Evolutionary conservation across 495 filamentous ascomycete species (phyloP), one percentile per base, ranked within the genome.

Genomic region (Penicillium lividum): DNA sequence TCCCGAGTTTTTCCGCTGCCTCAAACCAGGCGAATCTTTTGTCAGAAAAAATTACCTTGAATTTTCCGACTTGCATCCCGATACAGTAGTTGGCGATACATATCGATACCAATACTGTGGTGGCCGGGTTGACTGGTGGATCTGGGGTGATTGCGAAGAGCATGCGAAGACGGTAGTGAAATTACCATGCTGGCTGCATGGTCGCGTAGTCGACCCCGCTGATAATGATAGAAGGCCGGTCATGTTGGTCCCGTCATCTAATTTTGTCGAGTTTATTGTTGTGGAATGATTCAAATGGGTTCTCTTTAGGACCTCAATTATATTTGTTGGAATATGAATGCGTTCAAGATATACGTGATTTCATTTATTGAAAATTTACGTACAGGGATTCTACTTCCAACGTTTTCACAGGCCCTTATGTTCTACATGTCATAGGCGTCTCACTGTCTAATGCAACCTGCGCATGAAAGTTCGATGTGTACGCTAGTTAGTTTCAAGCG

Each of bases 41-140:
- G 28, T 40, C 16, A 56, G 18, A 25, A 6, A 34, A 25, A 30
- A n/a, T 56, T 10, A 7, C 28, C 0, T 48, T n/a, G 10, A 36
- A 3, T 27, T 3, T 45, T 18, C 11, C n/a, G 43, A 45, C 7
- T 45, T 45, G 18, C 56, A 58, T 28, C 38, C 40, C 8, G 56
- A 58, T 47, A 53, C 56, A 36, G 42, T 44, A 18, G 42, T 47
- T 10, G 56, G 56, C 11, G 56, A 58, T 42, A 38, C 50, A 16
- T 58, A 58, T 58, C 50, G 56, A 53, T 53, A 36, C 29, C 50
- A 53, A 42, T 58, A 58, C 28, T 58, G 48, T 36, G 56, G 56
- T 45, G 56, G 56, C 48, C 22, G 48, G 28, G 33, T 58, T 48
- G 48, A 58, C 29, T 58, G 56, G 56, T 58, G 56, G 56, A 40